Evolutionary conservation across 2,329 filamentous ascomycete genomes (phyloP).

Genomic region (Colletotrichum camelliae): DNA sequence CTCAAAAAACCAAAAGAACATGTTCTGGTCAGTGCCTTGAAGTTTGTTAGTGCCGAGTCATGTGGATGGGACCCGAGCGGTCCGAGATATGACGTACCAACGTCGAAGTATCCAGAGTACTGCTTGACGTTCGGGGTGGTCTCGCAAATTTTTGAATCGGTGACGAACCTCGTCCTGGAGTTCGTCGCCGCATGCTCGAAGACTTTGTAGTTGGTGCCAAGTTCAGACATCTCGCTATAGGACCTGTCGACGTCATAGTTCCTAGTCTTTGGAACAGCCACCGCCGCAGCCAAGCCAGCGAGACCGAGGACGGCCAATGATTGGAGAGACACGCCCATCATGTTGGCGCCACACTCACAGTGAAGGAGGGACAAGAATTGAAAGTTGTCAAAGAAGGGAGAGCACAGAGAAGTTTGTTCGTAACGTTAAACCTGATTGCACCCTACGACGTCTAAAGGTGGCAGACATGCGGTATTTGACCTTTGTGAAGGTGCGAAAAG

Average conservation of each 20-base stretch:
- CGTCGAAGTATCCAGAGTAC: slow-evolving; percentile 55
- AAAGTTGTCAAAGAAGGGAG: neutral
- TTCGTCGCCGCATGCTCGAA: slow-evolving; percentile 53
- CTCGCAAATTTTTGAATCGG: slow-evolving; percentile 57
- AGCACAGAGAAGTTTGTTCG: neutral
- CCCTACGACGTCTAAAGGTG: neutral
- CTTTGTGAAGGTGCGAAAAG: neutral
- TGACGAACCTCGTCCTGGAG: slow-evolving; percentile 50
- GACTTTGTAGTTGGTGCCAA: slow-evolving; percentile 42
- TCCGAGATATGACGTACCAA: slow-evolving; percentile 34
- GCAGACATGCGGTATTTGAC: slow-evolving; percentile 1
- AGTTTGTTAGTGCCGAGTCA: neutral
- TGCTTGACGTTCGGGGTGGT: slow-evolving; percentile 54
- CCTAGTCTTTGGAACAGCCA: neutral
- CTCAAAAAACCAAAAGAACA: slow-evolving; percentile 50
- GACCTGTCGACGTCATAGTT: slow-evolving; percentile 17
- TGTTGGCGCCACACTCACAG: neutral
- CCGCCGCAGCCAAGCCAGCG: neutral
- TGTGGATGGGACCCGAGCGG: neutral
- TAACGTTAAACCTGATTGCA: neutral
- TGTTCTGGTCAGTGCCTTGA: slow-evolving; percentile 38
- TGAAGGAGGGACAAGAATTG: neutral
- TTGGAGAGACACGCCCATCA: neutral
- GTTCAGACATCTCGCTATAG: slow-evolving; percentile 14
- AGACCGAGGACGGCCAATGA: neutral